These are phyloP conservation scores for Epicoccum nigrum DNA, from an alignment of 2,329 filamentous ascomycete species.

Conservation along the genomic window DNA sequence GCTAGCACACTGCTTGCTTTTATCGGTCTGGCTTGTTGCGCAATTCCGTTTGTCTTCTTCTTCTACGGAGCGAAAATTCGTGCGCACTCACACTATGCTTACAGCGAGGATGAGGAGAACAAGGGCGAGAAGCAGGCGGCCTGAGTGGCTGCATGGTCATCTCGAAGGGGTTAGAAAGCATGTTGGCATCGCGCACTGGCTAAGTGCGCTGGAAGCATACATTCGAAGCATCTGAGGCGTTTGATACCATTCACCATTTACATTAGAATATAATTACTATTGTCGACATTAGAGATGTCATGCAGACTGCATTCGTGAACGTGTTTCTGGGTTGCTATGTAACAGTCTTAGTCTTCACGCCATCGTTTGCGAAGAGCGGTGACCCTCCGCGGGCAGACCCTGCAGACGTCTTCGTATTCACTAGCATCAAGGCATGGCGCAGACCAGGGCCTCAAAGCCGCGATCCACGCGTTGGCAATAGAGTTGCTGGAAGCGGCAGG, in stretches of 20 bases:
- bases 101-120: constrained; percentile 61
- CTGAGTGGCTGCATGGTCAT: constrained; percentile 2
- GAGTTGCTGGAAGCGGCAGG: constrained; percentile 13
- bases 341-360: background rate
- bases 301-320: too few species aligned
- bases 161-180: background rate
- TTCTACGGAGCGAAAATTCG: constrained; percentile 75
- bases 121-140: constrained; percentile 31
- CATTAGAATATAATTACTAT: background rate
- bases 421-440: constrained; percentile 9
- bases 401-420: background rate
- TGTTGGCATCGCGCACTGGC: background rate
- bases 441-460: constrained; percentile 5
- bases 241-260: constrained; percentile 3
- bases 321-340: too few species aligned
- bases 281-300: too few species aligned
- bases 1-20: constrained; percentile 75
- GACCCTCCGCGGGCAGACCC: background rate
- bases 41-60: constrained; percentile 84
- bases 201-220: background rate
- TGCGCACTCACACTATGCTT: constrained; percentile 73
- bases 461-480: background rate
- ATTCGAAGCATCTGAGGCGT: constrained; percentile 1
- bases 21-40: constrained; percentile 76
- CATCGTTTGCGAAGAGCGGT: background rate